These are phyloP conservation scores for Lactuca sativa DNA, from an alignment of 129 eudicot species.

Conservation along the genomic window DNA sequence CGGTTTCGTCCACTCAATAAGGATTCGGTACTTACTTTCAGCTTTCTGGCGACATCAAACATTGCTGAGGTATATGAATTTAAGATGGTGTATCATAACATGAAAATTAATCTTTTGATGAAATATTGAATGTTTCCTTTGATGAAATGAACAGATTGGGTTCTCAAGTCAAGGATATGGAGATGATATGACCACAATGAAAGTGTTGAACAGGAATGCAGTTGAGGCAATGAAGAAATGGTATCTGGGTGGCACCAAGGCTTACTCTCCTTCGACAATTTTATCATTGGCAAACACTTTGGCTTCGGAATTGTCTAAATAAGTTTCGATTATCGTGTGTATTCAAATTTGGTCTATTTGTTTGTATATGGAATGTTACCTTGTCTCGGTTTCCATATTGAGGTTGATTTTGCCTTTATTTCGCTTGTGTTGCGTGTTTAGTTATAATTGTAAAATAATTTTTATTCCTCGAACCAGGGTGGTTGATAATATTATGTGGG, in stretches of 20 bases:
- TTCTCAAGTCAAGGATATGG: slow-evolving; percentile 51
- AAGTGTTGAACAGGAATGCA: slow-evolving; percentile 74
- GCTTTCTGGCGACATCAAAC: slow-evolving; percentile 56
- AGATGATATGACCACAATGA: slow-evolving; percentile 48
- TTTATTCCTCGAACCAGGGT: neutral
- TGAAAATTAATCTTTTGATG: too few relatives aligned
- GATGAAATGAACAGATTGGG: slow-evolving; percentile 39
- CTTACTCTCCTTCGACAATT: slow-evolving; percentile 71
- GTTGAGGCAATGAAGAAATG: slow-evolving; percentile 81
- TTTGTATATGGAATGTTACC: neutral
- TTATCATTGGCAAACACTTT: slow-evolving; percentile 57
- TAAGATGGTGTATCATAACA: too few relatives aligned
- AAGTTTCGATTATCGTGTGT: slow-evolving; percentile 18
- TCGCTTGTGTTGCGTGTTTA: too few relatives aligned
- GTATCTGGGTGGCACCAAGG: slow-evolving; percentile 84
- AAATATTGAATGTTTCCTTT: neutral
- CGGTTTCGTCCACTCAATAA: slow-evolving; percentile 69
- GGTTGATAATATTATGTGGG: too few relatives aligned
- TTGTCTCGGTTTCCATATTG: neutral
- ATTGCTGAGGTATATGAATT: slow-evolving; percentile 53
- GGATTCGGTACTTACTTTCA: slow-evolving; percentile 53
- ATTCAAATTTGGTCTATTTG: neutral
- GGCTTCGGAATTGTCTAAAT: slow-evolving; percentile 55
- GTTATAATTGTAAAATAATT: neutral
- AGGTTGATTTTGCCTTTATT: neutral